Evolutionary conservation across 257 asterid species (phyloP).

Genomic region (Solanum appendiculatum): DNA sequence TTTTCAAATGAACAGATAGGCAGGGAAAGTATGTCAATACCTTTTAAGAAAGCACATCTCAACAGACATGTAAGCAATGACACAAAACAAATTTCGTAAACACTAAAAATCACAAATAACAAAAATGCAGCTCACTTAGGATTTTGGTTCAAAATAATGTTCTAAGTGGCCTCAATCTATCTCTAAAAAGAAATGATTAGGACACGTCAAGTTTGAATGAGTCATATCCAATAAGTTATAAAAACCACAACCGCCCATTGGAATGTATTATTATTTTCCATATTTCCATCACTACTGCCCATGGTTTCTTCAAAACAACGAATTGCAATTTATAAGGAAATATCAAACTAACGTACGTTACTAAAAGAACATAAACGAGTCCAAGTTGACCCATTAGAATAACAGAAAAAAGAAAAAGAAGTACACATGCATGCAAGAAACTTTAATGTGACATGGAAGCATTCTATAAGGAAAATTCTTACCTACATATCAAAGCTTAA

Average conservation of each 20-base stretch:
- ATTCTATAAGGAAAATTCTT: not conserved
- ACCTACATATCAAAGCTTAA: not conserved
- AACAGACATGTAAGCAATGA: not conserved
- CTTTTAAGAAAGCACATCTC: not conserved
- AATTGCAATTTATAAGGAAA: not conserved
- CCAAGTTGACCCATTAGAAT: slow-evolving; percentile 10
- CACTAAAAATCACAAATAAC: not conserved
- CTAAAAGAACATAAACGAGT: not conserved
- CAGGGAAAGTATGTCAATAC: not conserved
- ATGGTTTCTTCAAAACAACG: slow-evolving; percentile 8
- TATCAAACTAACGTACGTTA: not conserved
- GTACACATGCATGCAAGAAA: slow-evolving; percentile 13
- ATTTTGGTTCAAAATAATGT: not conserved
- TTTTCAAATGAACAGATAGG: not conserved
- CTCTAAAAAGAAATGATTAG: not conserved
- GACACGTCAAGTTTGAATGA: not conserved
- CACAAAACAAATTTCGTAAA: not conserved
- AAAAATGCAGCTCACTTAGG: not conserved
- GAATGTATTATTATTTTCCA: not conserved
- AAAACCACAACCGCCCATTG: slow-evolving; percentile 13
- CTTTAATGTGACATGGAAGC: not conserved
- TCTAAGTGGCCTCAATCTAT: not conserved
- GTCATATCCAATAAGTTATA: not conserved
- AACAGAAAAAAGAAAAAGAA: not conserved
- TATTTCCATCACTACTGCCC: slow-evolving; percentile 8